Evolutionary conservation across 441 rosid genomes (phyloP).

Genomic region (Populus hybrid): DNA sequence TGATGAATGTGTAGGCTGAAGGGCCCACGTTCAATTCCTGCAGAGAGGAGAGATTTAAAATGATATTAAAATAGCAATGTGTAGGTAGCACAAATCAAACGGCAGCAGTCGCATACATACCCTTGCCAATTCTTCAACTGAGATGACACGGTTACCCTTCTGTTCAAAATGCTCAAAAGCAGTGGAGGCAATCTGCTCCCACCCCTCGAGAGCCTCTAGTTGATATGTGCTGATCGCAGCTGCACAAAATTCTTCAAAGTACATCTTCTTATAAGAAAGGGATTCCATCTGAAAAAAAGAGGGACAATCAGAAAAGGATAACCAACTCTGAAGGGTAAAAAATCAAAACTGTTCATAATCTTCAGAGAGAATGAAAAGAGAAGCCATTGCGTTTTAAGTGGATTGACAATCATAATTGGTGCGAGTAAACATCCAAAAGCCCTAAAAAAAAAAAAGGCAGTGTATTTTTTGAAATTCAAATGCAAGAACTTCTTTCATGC

Average conservation of each 20-base stretch:
- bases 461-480: neutral
- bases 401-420: neutral
- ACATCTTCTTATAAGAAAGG: conserved; percentile 75
- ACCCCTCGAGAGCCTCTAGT: conserved; percentile 75
- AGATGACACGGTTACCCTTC: conserved; percentile 81
- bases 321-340: neutral
- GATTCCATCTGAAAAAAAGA: conserved; percentile 64
- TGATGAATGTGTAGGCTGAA: conserved; percentile 62
- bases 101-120: conserved; percentile 31
- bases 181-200: conserved; percentile 73
- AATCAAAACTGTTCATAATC: neutral
- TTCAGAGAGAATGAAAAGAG: no score
- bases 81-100: neutral
- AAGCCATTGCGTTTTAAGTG: neutral
- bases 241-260: conserved; percentile 89
- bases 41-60: conserved; percentile 11
- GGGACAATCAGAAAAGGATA: neutral
- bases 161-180: conserved; percentile 81
- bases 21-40: conserved; percentile 91
- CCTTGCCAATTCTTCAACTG: conserved; percentile 83
- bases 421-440: no score
- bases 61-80: neutral
- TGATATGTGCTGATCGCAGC: conserved; percentile 85
- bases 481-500: neutral
- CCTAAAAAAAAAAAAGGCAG: no score